Evolutionary conservation across 306 rosid genomes (phyloP).

Genomic region (Albizia julibrissin): DNA sequence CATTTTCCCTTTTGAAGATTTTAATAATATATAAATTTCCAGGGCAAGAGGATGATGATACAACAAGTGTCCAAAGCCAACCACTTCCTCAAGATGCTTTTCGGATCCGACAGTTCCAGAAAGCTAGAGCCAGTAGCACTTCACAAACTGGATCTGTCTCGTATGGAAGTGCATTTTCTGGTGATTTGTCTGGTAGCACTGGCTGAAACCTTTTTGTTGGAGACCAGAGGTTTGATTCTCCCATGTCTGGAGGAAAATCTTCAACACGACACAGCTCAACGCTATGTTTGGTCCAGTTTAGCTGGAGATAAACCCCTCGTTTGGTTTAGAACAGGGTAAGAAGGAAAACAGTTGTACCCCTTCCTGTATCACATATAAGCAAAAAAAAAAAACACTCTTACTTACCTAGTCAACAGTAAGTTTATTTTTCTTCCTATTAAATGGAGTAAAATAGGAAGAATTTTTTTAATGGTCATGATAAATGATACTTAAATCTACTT

Average conservation of each 20-base stretch:
- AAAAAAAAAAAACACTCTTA: too few relatives aligned
- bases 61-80: constrained; percentile 78
- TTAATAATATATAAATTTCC: neutral
- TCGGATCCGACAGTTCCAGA: constrained; percentile 82
- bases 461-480: neutral
- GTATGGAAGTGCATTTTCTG: constrained; percentile 91
- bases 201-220: constrained; percentile 41
- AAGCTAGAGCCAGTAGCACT: constrained; percentile 65
- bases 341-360: neutral
- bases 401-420: too few relatives aligned
- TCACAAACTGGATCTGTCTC: constrained; percentile 93
- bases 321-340: neutral
- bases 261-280: neutral
- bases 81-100: constrained; percentile 88
- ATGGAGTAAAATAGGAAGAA: neutral
- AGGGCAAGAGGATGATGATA: constrained; percentile 91
- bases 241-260: neutral
- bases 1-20: neutral
- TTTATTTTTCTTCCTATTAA: neutral
- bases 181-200: constrained; percentile 91
- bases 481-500: too few relatives aligned
- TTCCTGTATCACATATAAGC: too few relatives aligned
- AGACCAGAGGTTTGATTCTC: neutral
- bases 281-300: neutral
- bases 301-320: neutral